These are phyloP conservation scores for Erysimum cheiranthoides DNA, from an alignment of 345 rosid species.

Conservation along the genomic window DNA sequence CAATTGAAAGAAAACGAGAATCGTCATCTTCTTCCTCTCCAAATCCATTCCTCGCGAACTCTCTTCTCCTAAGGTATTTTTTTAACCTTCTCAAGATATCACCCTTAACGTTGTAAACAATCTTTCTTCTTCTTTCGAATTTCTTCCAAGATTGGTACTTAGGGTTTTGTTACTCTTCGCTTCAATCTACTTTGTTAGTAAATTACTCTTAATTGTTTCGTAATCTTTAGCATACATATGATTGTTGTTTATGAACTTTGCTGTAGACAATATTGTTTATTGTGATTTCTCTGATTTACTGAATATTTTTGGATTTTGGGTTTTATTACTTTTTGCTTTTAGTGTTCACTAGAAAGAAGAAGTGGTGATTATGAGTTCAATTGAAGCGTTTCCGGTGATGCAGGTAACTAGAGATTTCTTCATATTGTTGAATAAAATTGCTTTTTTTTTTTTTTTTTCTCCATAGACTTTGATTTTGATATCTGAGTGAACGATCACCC, in stretches of 20 bases:
- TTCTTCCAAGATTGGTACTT: neutral
- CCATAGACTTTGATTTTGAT: neutral
- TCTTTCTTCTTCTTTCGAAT: neutral
- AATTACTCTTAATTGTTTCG: neutral
- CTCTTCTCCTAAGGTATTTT: constrained; percentile 18
- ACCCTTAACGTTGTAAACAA: neutral
- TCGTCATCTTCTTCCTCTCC: constrained; percentile 12
- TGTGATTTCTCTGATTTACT: neutral
- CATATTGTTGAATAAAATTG: neutral
- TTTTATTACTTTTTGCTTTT: neutral
- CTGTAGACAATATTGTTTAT: neutral
- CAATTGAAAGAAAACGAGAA: constrained; percentile 6
- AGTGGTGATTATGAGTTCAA: constrained; percentile 35
- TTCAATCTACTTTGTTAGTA: neutral
- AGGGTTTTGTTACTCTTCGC: constrained; percentile 24
- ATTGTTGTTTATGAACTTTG: neutral
- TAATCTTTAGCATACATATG: neutral
- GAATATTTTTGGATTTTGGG: constrained; percentile 1
- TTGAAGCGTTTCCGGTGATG: constrained; percentile 27
- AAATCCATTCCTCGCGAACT: constrained; percentile 12
- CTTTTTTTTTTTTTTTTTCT: constrained; percentile 1
- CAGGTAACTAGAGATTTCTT: constrained; percentile 35
- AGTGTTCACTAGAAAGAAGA: constrained; percentile 16
- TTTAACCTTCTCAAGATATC: neutral
- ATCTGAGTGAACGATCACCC: neutral